Evolutionary conservation across 345 rosid genomes (phyloP), one percentile per base, ranked within the genome.

Genomic region (Rubroshorea leprosula): DNA sequence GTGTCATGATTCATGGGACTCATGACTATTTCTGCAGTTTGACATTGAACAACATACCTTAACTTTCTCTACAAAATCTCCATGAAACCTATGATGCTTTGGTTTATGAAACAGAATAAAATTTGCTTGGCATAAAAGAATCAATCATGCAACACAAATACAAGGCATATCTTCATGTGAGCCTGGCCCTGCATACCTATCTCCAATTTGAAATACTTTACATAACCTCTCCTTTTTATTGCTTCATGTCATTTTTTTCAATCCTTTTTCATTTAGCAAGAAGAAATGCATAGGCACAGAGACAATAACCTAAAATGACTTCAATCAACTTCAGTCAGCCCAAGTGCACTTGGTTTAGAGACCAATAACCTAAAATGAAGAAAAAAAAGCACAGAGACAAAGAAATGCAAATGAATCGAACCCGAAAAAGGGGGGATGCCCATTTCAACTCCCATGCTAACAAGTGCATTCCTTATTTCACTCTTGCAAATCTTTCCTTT

Each of bases 381-480:
- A 41, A 11, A 11, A 8, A 6, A 19, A 53, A 19, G 7, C 44
- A 45, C 27, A 47, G 3, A 11, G 50, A 18, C 48, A 61, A 44
- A 16, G 46, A 64, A 50, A 6, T 0, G 31, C 20, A 46, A 64
- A 23, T 23, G 27, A 49, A 53, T 48, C 41, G 25, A 71, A 87
- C 98, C 92, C 79, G 86, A 73, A 73, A 82, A 62, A 20, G 96
- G 86, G 76, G 98, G 96, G 26, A 87, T 71, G 59, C 98, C 98
- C 91, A 85, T 79, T 51, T 80, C 87, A 57, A 83, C 80, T 44
- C 97, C 97, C 96, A 91, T 83, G 17, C 74, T 77, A 47, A 62
- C 55, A 67, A 87, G 87, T 15, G 96, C 94, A 62, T 64, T 72
- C 50, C 74, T 72, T 15, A 83, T 76, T 77, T 78, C 71, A 38